Conservation (phyloP, 1,139 yeast species). For the Kurtzmaniella quercitrusa region DNA sequence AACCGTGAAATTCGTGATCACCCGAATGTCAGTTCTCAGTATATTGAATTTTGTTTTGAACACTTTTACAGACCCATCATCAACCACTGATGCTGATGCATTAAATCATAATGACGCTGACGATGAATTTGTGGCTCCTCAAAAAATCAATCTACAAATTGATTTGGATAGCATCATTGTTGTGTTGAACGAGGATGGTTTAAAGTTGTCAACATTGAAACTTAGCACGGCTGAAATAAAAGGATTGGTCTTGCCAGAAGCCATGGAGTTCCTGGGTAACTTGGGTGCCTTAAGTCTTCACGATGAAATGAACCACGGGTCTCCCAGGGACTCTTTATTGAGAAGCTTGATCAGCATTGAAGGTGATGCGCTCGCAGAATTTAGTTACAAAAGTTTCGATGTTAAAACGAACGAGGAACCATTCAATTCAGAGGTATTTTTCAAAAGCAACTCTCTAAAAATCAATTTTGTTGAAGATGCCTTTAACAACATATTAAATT, state of each 20-base stretch:
- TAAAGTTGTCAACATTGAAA: constrained; percentile 73
- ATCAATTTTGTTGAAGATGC: constrained; percentile 82
- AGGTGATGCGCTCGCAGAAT: constrained; percentile 78
- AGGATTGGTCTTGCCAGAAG: constrained; percentile 69
- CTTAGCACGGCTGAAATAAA: constrained; percentile 70
- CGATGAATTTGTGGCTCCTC: constrained; percentile 59
- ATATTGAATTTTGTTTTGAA: constrained; percentile 76
- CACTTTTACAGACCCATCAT: constrained; percentile 81
- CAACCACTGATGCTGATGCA: constrained; percentile 64
- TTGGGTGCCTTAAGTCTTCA: constrained; percentile 77
- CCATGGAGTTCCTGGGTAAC: constrained; percentile 68
- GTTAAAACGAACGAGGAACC: constrained; percentile 42
- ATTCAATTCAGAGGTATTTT: constrained; percentile 57
- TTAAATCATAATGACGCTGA: constrained; percentile 58
- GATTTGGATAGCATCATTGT: constrained; percentile 70
- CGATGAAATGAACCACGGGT: constrained; percentile 70
- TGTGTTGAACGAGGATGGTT: constrained; percentile 78
- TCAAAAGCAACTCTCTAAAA: constrained; percentile 71
- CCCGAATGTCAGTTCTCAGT: constrained; percentile 75
- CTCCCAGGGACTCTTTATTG: constrained; percentile 54
- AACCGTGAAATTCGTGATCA: constrained; percentile 69
- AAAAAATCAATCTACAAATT: constrained; percentile 65
- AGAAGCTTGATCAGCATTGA: constrained; percentile 74
- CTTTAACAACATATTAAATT: constrained; percentile 60
- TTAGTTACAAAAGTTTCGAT: constrained; percentile 79